A percentile compares a stretch with the other conserved stretches of the same genome.
phyloP scores from a whole-genome alignment of 306 rosid genomes.

The Prinsepia uniflora region DNA sequence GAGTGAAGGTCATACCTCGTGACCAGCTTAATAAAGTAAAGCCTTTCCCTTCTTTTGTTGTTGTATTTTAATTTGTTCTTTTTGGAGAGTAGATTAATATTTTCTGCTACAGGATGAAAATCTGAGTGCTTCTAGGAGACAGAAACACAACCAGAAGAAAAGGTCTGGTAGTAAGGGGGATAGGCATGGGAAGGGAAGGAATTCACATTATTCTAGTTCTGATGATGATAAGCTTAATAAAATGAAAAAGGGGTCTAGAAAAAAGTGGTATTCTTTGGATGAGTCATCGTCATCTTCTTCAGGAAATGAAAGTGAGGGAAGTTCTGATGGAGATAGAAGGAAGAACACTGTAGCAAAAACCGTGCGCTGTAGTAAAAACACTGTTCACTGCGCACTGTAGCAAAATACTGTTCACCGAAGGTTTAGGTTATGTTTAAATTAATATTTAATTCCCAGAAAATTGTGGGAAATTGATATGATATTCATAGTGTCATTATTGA shows the following conservation, averaged over 20 bases:
- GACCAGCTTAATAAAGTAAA: constrained; percentile 36
- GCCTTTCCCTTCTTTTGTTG: not conserved
- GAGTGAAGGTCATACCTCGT: constrained; percentile 45
- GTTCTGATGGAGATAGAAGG: constrained; percentile 22
- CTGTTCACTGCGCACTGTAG: no score
- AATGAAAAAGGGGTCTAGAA: constrained; percentile 51
- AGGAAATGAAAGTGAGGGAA: constrained; percentile 40
- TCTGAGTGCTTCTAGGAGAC: constrained; percentile 28
- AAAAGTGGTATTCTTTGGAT: constrained; percentile 68
- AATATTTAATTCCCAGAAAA: no score
- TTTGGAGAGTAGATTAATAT: not conserved
- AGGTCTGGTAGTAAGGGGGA: constrained; percentile 33
- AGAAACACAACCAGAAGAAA: constrained; percentile 28
- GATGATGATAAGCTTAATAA: constrained; percentile 49
- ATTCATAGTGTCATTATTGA: no score
- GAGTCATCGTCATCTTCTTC: constrained; percentile 43
- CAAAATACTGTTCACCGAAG: no score
- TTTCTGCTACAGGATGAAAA: constrained; percentile 25
- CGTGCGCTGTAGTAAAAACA: no score
- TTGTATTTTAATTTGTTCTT: not conserved
- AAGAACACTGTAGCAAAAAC: no score
- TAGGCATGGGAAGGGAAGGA: constrained; percentile 38
- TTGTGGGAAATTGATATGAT: no score
- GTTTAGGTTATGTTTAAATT: no score
- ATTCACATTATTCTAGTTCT: constrained; percentile 43